phyloP scores from a whole-genome alignment of 257 asterid species.

The Solanum paucissectum region DNA sequence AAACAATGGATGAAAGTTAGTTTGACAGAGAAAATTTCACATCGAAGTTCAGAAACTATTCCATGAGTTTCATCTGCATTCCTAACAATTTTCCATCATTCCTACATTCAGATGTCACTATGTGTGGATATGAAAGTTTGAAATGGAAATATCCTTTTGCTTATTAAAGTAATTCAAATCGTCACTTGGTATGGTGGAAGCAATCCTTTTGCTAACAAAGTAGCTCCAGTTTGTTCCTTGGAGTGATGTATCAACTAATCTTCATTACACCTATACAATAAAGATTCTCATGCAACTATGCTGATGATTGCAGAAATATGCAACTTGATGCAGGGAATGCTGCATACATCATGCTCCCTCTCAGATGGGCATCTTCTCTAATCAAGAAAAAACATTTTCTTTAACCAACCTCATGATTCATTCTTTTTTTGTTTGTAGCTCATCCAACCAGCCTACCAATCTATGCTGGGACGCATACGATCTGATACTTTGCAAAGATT shows the following conservation, averaged over 20 bases:
- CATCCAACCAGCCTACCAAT: conserved; percentile 89
- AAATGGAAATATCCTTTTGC: background rate
- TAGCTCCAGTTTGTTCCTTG: background rate
- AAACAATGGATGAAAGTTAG: background rate
- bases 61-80: background rate
- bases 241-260: background rate
- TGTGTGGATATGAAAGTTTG: background rate
- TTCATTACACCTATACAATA: background rate
- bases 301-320: background rate
- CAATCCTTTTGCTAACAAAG: background rate
- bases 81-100: background rate
- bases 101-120: background rate
- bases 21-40: background rate
- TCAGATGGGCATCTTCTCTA: background rate
- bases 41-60: background rate
- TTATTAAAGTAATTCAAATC: background rate
- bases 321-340: background rate
- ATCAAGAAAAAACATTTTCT: background rate
- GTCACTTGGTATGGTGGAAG: background rate
- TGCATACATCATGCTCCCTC: background rate
- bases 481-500: conserved; percentile 60
- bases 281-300: background rate
- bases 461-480: conserved; percentile 91
- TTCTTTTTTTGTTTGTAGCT: conserved; percentile 37
- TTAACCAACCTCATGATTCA: background rate